Evolutionary conservation across 139 green algal genomes (phyloP).

Genomic region (Picochlorum sp.): DNA sequence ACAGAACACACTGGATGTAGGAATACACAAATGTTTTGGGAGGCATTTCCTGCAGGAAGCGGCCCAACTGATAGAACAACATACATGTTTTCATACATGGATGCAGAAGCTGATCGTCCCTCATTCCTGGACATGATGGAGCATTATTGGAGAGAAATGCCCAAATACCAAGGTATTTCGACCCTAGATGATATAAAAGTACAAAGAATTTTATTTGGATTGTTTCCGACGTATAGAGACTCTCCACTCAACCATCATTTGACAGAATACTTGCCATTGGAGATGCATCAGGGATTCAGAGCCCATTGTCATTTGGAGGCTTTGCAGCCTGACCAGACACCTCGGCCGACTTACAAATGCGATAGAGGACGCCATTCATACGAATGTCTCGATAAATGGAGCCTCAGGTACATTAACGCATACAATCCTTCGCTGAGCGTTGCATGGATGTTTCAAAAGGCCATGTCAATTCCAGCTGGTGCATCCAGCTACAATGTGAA

Average conservation of each 20-base stretch:
- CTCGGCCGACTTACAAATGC: conserved; percentile 47
- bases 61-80: conserved; percentile 80
- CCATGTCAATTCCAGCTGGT: conserved; percentile 63
- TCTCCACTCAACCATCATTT: conserved; percentile 70
- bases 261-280: conserved; percentile 76
- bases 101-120: conserved; percentile 59
- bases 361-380: conserved; percentile 16
- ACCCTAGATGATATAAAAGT: conserved; percentile 60
- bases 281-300: conserved; percentile 85
- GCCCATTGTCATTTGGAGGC: conserved; percentile 87
- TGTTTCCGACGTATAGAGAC: conserved; percentile 88
- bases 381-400: conserved; percentile 18
- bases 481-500: conserved; percentile 18
- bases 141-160: conserved; percentile 90
- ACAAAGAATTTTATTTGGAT: conserved; percentile 85
- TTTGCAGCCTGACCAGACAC: conserved; percentile 79
- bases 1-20: background rate
- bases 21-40: conserved; percentile 75
- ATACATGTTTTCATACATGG: conserved; percentile 96
- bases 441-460: conserved; percentile 82
- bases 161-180: conserved; percentile 64
- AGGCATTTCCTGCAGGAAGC: conserved; percentile 76
- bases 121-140: conserved; percentile 74
- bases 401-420: conserved; percentile 39
- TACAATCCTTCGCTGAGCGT: conserved; percentile 57